A percentile compares a stretch with the other conserved stretches of the same genome.
Conservation (phyloP, 169 alveolate genomes). For the Plasmodium vinckei region DNA sequence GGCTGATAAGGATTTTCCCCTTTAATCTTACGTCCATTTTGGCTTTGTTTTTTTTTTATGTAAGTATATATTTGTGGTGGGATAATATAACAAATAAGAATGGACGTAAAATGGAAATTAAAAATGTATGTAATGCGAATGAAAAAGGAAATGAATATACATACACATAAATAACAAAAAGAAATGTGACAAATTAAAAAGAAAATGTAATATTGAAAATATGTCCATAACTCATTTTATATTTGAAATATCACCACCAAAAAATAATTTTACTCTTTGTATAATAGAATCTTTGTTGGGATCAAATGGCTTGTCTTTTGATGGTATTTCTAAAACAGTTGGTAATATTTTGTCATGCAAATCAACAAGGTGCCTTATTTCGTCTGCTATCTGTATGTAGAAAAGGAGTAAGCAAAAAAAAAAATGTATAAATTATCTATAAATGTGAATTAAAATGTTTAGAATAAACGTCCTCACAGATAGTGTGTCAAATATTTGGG, state of each 20-base stretch:
- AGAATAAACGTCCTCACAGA: too few species aligned
- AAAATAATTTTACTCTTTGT: constrained; percentile 81
- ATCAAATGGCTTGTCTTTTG: constrained; percentile 85
- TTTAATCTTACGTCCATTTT: constrained; percentile 58
- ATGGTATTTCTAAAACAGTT: constrained; percentile 84
- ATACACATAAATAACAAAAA: constrained; percentile 2
- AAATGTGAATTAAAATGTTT: too few species aligned
- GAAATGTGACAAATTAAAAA: not conserved
- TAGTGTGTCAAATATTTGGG: too few species aligned
- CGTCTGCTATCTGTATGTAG: constrained; percentile 78
- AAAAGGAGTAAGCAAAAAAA: not conserved
- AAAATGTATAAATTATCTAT: too few species aligned
- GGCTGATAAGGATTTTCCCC: constrained; percentile 43
- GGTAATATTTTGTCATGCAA: constrained; percentile 82
- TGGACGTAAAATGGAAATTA: not conserved
- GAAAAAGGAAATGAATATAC: not conserved
- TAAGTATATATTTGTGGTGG: not conserved
- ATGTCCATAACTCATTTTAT: constrained; percentile 7
- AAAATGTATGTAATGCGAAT: not conserved
- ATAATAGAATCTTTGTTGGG: constrained; percentile 85
- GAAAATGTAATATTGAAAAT: not conserved
- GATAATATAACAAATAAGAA: too few species aligned
- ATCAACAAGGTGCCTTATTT: constrained; percentile 79
- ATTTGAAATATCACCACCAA: constrained; percentile 80
- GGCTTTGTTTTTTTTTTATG: not conserved